These are phyloP conservation scores for Candida xyloterini DNA, from an alignment of 805 yeast species.

Conservation along the genomic window DNA sequence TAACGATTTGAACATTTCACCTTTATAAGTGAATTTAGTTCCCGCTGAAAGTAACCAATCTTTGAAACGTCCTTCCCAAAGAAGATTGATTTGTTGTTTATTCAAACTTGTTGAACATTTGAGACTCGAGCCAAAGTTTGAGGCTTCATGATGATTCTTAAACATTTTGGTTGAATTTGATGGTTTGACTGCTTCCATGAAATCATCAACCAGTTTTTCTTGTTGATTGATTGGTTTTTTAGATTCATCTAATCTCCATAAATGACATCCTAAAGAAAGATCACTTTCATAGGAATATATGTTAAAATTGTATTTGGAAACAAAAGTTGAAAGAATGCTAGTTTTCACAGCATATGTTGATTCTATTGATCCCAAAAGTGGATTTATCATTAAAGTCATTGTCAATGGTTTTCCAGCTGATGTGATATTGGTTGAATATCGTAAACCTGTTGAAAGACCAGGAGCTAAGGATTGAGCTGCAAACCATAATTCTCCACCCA, in stretches of 20 bases:
- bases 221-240: constrained; percentile 22
- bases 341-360: constrained; percentile 86
- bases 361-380: constrained; percentile 83
- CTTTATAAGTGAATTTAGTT: constrained; percentile 45
- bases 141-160: constrained; percentile 41
- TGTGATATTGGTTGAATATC: constrained; percentile 77
- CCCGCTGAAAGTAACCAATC: constrained; percentile 82
- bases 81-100: constrained; percentile 54
- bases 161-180: constrained; percentile 24
- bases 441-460: constrained; percentile 78
- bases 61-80: constrained; percentile 87
- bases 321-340: constrained; percentile 67
- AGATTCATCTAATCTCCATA: constrained; percentile 52
- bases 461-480: constrained; percentile 84
- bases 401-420: constrained; percentile 88
- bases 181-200: constrained; percentile 23
- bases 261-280: constrained; percentile 79
- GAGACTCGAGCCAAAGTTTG: constrained; percentile 65
- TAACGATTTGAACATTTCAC: constrained; percentile 44
- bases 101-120: constrained; percentile 70
- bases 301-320: constrained; percentile 86
- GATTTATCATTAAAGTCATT: constrained; percentile 82
- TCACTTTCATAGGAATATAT: constrained; percentile 87
- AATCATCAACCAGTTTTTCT: constrained; percentile 18
- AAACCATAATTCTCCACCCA: constrained; percentile 89